Percentiles rank a stretch among this genome's conserved stretches.
phyloP scores from a whole-genome alignment of 164 flowering plant genomes.

The grape (Vitis vinifera) region ASM3070453v1 NC_081822.1:4804501-4805000 shows the following conservation, averaged over 20 bases:
- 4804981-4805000: background rate
- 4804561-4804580: too few species aligned
- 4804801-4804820: background rate
- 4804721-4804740: background rate
- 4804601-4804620: too few species aligned
- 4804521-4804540: too few species aligned
- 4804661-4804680: too few species aligned
- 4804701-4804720: background rate
- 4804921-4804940: conserved; percentile 16
- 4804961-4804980: conserved; percentile 16
- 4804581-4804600: too few species aligned
- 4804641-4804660: too few species aligned
- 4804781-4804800: background rate
- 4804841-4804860: background rate
- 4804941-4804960: conserved; percentile 16
- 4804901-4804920: conserved; percentile 19
- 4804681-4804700: too few species aligned
- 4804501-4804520: too few species aligned
- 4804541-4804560: too few species aligned
- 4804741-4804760: background rate
- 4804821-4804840: background rate
- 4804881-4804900: background rate
- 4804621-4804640: too few species aligned
- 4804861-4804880: background rate
- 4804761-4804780: background rate